Percentiles rank a stretch among this genome's conserved stretches.
Conservation (phyloP, 768 basidiomycete species). For the Lactifluus subvellereus region DNA sequence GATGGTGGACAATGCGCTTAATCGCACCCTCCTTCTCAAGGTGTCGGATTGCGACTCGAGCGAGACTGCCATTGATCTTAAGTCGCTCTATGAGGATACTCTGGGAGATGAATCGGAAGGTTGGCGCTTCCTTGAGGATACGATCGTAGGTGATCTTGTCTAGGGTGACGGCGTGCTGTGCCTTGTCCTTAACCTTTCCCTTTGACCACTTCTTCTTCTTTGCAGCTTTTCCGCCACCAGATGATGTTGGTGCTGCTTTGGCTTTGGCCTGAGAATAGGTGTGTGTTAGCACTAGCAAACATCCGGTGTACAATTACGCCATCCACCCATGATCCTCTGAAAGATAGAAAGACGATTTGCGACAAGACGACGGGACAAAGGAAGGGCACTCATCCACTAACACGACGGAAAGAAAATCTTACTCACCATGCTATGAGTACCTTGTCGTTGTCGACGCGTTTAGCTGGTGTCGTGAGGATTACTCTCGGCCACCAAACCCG, state of each 20-base stretch:
- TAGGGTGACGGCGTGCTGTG: slow-evolving; percentile 90
- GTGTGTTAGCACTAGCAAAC: slow-evolving; percentile 20
- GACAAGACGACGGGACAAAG: slow-evolving; percentile 4
- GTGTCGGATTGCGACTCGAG: slow-evolving; percentile 85
- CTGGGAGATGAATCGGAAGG: slow-evolving; percentile 98
- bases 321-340: slow-evolving; percentile 27
- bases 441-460: slow-evolving; percentile 26
- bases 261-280: slow-evolving; percentile 40
- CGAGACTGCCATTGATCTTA: slow-evolving; percentile 93
- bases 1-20: slow-evolving; percentile 96
- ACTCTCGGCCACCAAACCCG: background rate
- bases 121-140: slow-evolving; percentile 97
- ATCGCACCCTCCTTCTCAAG: slow-evolving; percentile 92
- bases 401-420: background rate
- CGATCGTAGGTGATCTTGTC: slow-evolving; percentile 92
- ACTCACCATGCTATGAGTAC: slow-evolving; percentile 33
- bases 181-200: slow-evolving; percentile 99
- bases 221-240: slow-evolving; percentile 77
- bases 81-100: slow-evolving; percentile 97
- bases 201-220: slow-evolving; percentile 99
- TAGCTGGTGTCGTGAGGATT: background rate
- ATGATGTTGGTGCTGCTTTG: slow-evolving; percentile 61
- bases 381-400: background rate
- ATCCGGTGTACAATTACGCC: slow-evolving; percentile 25
- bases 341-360: slow-evolving; percentile 4